Conservation (phyloP, 208 protist species). For the Strigomonas culicis region DNA sequence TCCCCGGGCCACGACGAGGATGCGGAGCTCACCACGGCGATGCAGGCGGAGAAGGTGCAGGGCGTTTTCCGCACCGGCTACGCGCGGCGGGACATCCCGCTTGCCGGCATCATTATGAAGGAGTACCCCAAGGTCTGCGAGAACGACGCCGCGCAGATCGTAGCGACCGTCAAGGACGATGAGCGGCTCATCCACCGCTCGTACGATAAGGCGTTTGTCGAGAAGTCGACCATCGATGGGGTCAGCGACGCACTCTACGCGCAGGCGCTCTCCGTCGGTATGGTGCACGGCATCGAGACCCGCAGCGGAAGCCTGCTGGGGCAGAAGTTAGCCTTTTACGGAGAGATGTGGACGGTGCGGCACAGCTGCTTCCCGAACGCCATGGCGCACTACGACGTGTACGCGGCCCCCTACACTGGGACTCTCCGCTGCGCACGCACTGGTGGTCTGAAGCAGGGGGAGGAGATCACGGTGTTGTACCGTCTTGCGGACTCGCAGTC, state of each 20-base stretch:
- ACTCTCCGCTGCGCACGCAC: conserved; percentile 32
- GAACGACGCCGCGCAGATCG: conserved; percentile 21
- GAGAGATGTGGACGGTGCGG: conserved; percentile 27
- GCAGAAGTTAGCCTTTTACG: conserved; percentile 31
- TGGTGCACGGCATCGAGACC: conserved; percentile 26
- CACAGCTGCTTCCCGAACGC: conserved; percentile 59
- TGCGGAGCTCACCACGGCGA: not conserved
- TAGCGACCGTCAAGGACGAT: conserved; percentile 23
- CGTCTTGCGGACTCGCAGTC: conserved; percentile 36
- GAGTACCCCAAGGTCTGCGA: conserved; percentile 40
- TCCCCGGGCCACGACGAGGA: conserved; percentile 3
- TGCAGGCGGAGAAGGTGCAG: conserved; percentile 12
- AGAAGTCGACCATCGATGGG: conserved; percentile 25
- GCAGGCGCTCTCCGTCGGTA: conserved; percentile 27
- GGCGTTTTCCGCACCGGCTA: conserved; percentile 12
- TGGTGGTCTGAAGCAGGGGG: conserved; percentile 27
- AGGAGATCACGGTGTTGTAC: conserved; percentile 47
- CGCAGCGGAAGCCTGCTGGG: conserved; percentile 10
- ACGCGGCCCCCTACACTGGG: conserved; percentile 29
- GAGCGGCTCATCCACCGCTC: conserved; percentile 10
- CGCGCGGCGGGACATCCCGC: conserved; percentile 23
- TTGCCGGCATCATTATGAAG: conserved; percentile 33
- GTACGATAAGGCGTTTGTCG: conserved; percentile 23
- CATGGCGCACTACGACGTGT: conserved; percentile 29
- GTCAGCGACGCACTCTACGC: conserved; percentile 29